Base-by-base conservation (phyloP, 345 rosid genomes). In the Pistacia integerrima region DNA sequence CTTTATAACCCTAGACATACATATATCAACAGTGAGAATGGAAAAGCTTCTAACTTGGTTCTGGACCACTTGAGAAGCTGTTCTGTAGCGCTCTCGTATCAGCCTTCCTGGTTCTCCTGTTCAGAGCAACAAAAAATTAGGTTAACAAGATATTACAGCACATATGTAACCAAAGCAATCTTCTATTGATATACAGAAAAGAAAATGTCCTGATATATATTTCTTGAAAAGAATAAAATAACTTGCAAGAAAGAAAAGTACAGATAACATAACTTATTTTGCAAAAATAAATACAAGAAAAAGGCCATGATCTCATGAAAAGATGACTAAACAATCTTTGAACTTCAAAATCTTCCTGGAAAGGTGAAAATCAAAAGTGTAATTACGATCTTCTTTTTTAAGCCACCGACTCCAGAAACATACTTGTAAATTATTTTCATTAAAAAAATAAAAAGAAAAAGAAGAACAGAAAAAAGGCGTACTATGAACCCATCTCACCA, bases 21-120 rank as follows among this genome's bases (percentile, higher is more conserved):
- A 74, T 82, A 85, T 82, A 85, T 52, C 68, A 84, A 88, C 36
- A 84, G 60, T 70, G 74, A 79, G 82, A 87, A 64, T 85, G 77
- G 81, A 77, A 84, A 81, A 80, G 90, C 89, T 84, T 79, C 91
- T 93, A 80, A 95, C 99, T 93, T 93, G 93, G 82, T 95, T 95
- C 84, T 89, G 93, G 83, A 93, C 91, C 87, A 95, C 96, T 93
- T 91, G 97, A 82, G 99, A 95, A 85, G 99, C 99, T 80, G 98
- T 85, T 85, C 99, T 82, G 66, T 93, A 95, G 52, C 99, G 99
- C 74, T 91, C 99, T 41, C 98, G 92, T 63, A 95, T 93, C 87
- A 95, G 81, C 80, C 67, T 91, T 67, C 99, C 98, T 0, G 99
- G 99, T 84, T 93, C 98, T 63, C 98, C 98, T 93, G 89, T 79